Evolutionary conservation across 73 alveolate genomes (phyloP), one percentile per base, ranked within the genome.

Genomic region (Paramecium caudatum): DNA sequence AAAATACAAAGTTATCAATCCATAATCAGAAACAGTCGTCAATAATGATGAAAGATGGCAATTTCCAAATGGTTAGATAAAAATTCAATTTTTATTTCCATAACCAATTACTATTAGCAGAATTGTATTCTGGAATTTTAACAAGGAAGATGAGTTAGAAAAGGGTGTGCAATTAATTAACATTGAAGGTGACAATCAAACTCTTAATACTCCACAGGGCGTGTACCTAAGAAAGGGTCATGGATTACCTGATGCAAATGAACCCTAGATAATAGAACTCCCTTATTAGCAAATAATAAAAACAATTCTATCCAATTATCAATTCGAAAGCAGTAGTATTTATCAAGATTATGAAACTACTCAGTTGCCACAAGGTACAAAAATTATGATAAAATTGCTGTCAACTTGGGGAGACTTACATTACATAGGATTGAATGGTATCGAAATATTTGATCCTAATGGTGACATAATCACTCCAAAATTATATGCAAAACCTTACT

Each of bases 401-500:
- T 87, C 95, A n/a, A 96, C 99, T 39, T 94, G 93, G 91, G 99
- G 99, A 3, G 99, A 96, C 61, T 68, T 82, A 68, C 95, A 93
- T 49, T 96, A 96, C 83, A 85, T 95, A 6, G 99, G 99, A 6
- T 47, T 96, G 47, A 96, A 95, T 87, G 98, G 97, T 0, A 91
- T 95, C 43, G 96, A 95, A 43, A 45, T 95, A 34, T 94, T 39
- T 91, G 97, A 95, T 48, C 88, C 91, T 1, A 43, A 15, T 37
- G 88, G 88, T 39, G 88, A 41, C 25, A 3, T 36, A 2, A 12
- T 37, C 1, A 91, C 90, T 9, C 91, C 82, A 4, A 55, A 50
- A 61, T 37, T 91, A 13, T 45, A 39, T 19, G 95, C 95, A 49
- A 62, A 90, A 39, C 95, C 95, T 8, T 46, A 37, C 27, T 91